Evolutionary conservation across 306 rosid species (phyloP).

Genomic region (Begonia loranthoides): DNA sequence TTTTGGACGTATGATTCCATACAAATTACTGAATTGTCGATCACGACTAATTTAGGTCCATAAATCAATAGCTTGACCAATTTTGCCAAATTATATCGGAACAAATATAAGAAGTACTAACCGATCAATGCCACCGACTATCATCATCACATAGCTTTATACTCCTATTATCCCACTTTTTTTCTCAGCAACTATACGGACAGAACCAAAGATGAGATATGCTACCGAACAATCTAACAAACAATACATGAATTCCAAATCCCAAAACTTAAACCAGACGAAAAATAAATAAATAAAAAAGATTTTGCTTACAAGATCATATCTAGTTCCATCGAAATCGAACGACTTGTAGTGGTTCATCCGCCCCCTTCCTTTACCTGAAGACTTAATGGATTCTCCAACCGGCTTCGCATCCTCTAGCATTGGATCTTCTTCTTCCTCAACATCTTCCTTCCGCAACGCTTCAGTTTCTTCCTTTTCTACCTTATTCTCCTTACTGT

Average conservation of each 20-base stretch:
- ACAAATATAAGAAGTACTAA: no score
- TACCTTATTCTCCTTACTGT: conserved; percentile 1
- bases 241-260: background rate
- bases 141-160: no score
- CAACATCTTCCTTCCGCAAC: conserved; percentile 9
- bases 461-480: conserved; percentile 10
- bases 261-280: background rate
- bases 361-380: conserved; percentile 66
- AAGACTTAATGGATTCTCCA: conserved; percentile 50
- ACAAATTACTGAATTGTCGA: no score
- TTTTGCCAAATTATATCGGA: no score
- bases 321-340: conserved; percentile 68
- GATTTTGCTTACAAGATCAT: conserved; percentile 36
- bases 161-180: no score
- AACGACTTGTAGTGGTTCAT: conserved; percentile 52
- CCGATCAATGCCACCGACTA: no score
- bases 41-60: no score
- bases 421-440: conserved; percentile 32
- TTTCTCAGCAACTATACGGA: no score
- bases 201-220: no score
- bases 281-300: background rate
- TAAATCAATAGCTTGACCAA: no score
- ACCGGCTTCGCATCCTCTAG: conserved; percentile 63
- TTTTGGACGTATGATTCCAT: no score
- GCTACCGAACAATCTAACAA: no score